phyloP scores from a whole-genome alignment of 192 early-diverging fungal species.

The Paraglomus occultum region DNA sequence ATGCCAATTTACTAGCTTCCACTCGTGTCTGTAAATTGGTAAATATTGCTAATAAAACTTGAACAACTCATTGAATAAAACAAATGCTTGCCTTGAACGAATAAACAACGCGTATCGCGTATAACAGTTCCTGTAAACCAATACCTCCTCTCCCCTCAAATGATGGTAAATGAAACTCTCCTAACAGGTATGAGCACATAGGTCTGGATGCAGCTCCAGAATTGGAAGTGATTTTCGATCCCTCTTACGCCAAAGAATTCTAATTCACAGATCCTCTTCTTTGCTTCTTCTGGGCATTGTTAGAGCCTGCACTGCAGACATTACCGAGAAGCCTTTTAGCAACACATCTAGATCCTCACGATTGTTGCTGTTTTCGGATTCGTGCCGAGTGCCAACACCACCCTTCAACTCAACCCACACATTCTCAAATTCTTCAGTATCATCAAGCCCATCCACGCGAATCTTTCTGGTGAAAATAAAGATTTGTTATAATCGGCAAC shows the following conservation, averaged over 20 bases:
- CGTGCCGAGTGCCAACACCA: slow-evolving; percentile 12
- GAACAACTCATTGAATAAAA: slow-evolving; percentile 18
- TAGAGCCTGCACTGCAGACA: slow-evolving; percentile 22
- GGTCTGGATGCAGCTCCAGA: slow-evolving; percentile 5
- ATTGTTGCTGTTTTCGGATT: slow-evolving; percentile 20
- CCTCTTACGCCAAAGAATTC: slow-evolving; percentile 27
- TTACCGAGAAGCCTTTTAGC: slow-evolving; percentile 14
- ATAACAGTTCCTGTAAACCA: slow-evolving; percentile 18
- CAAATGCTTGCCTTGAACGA: slow-evolving; percentile 9
- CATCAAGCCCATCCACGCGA: slow-evolving; percentile 19
- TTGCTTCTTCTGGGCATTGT: slow-evolving; percentile 22
- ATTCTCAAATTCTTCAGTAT: slow-evolving; percentile 23
- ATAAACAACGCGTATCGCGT: slow-evolving; percentile 6
- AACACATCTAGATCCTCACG: slow-evolving; percentile 15
- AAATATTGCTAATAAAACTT: slow-evolving; percentile 6
- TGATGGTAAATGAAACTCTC: slow-evolving; percentile 21
- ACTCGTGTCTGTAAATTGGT: slow-evolving; percentile 4
- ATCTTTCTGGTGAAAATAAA: slow-evolving; percentile 8
- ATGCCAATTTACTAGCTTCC: slow-evolving; percentile 14
- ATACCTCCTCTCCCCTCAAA: slow-evolving; percentile 24
- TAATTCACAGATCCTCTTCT: slow-evolving; percentile 6
- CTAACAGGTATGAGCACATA: slow-evolving; percentile 19
- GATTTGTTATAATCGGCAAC: slow-evolving; percentile 12
- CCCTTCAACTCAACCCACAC: slow-evolving; percentile 16
- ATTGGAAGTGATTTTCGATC: slow-evolving; percentile 21